These are phyloP conservation scores for Cercospora canescens DNA, from an alignment of 2,329 filamentous ascomycete species.

Conservation along the genomic window DNA sequence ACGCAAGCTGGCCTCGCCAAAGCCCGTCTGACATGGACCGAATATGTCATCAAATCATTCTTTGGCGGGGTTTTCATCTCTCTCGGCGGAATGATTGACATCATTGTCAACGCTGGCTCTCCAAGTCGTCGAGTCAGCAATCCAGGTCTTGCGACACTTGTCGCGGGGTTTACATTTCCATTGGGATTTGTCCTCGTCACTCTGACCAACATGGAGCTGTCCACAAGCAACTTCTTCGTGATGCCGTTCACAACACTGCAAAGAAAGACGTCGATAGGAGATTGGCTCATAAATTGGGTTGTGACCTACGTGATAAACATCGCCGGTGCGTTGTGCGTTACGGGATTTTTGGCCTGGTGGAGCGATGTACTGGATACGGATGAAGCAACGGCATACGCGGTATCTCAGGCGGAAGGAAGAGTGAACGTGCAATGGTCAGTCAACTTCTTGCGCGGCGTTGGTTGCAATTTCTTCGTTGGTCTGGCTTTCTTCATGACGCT, in stretches of 20 bases:
- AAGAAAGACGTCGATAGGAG: neutral
- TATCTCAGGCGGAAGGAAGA: neutral
- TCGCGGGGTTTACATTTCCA: neutral
- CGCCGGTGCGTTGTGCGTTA: conserved; percentile 1
- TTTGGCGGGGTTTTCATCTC: conserved; percentile 1
- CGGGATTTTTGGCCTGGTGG: neutral
- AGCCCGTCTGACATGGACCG: neutral
- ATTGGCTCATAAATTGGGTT: neutral
- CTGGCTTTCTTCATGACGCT: conserved; percentile 28
- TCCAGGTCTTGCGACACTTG: neutral
- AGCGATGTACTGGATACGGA: conserved; percentile 1
- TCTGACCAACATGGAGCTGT: conserved; percentile 1
- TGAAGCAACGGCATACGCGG: neutral
- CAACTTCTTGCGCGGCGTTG: conserved; percentile 29
- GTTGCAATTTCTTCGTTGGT: conserved; percentile 31
- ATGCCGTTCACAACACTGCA: conserved; percentile 1
- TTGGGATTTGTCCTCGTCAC: neutral
- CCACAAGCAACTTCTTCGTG: neutral
- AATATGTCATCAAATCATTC: conserved; percentile 1
- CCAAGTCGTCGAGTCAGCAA: neutral
- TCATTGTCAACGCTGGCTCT: neutral
- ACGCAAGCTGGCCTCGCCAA: neutral
- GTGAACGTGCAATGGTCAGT: conserved; percentile 6
- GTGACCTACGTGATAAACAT: neutral
- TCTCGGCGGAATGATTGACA: neutral